phyloP scores from a whole-genome alignment of 2,329 filamentous ascomycete species.

The Fusarium coicis region DNA sequence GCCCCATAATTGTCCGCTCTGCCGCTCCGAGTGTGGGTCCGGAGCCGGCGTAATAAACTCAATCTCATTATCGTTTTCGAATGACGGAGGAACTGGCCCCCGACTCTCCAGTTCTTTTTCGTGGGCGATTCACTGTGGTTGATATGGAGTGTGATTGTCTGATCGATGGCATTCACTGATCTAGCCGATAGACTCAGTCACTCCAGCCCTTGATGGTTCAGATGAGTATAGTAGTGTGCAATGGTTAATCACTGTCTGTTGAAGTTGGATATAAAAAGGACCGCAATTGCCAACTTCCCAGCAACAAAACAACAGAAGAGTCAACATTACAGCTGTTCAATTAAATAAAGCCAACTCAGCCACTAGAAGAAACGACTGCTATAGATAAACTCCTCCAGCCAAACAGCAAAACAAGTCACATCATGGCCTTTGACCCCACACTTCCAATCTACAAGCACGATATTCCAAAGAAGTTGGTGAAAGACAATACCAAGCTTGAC shows the following conservation, averaged over 20 bases:
- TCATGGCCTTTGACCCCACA: not conserved
- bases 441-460: not conserved
- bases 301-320: too few species aligned
- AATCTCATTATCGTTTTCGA: not conserved
- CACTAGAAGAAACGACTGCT: too few species aligned
- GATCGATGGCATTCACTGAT: not conserved
- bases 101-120: not conserved
- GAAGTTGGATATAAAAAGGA: not conserved
- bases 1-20: conserved; percentile 14
- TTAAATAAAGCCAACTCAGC: too few species aligned
- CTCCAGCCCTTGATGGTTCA: not conserved
- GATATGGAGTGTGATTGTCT: not conserved
- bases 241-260: not conserved
- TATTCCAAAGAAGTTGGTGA: not conserved
- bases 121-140: not conserved
- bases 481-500: not conserved
- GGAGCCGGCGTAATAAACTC: not conserved
- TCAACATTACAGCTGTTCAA: too few species aligned
- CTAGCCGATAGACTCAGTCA: too few species aligned
- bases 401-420: not conserved
- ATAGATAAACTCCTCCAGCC: too few species aligned
- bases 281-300: not conserved
- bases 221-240: not conserved
- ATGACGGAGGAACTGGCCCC: not conserved
- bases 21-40: not conserved